Evolutionary conservation across 2,329 filamentous ascomycete genomes (phyloP), one percentile per base, ranked within the genome.

Genomic region (Scolecobasidium constrictum): DNA sequence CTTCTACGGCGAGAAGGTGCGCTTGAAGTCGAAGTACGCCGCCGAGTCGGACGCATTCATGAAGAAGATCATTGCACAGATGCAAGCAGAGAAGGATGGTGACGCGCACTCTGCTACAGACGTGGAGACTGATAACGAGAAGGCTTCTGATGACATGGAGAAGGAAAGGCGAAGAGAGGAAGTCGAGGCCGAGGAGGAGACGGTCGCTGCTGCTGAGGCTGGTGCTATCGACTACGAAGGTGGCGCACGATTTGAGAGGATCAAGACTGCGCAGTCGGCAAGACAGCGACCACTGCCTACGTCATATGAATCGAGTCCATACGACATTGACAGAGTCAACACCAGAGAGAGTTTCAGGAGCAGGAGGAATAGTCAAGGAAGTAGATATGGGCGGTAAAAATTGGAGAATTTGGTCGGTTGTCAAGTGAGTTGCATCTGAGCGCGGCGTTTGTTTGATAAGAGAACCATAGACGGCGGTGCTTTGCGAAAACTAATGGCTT

Each of bases 1-100:
- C 64, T 78, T 73, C 51, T 86, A 85, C 56, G 83, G 83, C 31
- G 64, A 59, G 5, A 17, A 48, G 20, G 81, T 88, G 51, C 71
- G 83, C 17, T 64, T 70, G 56, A 74, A 69, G 54, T 86, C 82
- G 69, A 79, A 81, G 63, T 87, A 73, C 54, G 77, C 82, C 4
- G 71, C 75, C 7, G 72, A 85, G 59, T 75, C 81, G 5, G 78
- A 79, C 21, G 68, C 66, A 9, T 73, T 82, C 46, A 67, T 82
- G 60, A 58, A 60, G 40, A 62, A 62, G 36, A 54, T 74, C 42
- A 65, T 65, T 16, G 54, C 50, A 16, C 55, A 61, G 38, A 48
- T 49, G 23, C 51, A 51, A 5, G 50, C 51, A 21, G 34, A 41
- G 53, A 45, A 42, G 53, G 59, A 46, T 45, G 54, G 52, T 11